A percentile compares a stretch with the other conserved stretches of the same genome.
phyloP scores from a whole-genome alignment of 2,329 filamentous ascomycete species.

The Alternaria panax region DNA sequence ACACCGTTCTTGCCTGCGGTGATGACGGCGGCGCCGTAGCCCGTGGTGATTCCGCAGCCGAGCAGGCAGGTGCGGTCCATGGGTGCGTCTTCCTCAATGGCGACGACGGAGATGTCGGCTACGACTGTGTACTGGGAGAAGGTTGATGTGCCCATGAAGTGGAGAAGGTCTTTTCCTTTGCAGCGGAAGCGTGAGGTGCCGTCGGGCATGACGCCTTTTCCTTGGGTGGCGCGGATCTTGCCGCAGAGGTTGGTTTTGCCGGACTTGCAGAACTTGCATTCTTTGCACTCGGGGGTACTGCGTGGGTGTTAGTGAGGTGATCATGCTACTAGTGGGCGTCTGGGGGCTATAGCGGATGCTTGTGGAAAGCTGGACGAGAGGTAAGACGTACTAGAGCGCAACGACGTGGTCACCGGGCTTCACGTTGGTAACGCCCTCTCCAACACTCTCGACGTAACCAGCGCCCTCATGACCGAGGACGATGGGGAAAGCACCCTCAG shows the following conservation, averaged over 20 bases:
- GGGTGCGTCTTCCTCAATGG: slow-evolving; percentile 86
- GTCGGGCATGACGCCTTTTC: slow-evolving; percentile 95
- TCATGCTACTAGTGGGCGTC: no score
- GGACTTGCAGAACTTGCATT: slow-evolving; percentile 99
- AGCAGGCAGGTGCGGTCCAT: slow-evolving; percentile 97
- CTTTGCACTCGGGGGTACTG: slow-evolving; percentile 93
- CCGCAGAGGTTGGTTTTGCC: slow-evolving; percentile 99
- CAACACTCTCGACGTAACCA: slow-evolving; percentile 64
- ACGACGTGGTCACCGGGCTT: slow-evolving; percentile 89
- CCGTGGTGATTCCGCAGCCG: slow-evolving; percentile 97
- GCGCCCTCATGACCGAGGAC: slow-evolving; percentile 54
- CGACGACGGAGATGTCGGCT: slow-evolving; percentile 96
- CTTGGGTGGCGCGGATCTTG: slow-evolving; percentile 97
- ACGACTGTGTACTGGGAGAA: slow-evolving; percentile 99
- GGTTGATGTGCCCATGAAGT: slow-evolving; percentile 99
- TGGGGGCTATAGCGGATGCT: no score
- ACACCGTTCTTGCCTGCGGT: slow-evolving; percentile 75
- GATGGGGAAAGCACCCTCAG: slow-evolving; percentile 69
- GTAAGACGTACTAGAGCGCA: slow-evolving; percentile 49
- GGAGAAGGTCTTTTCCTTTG: slow-evolving; percentile 92
- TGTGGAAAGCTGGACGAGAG: neutral
- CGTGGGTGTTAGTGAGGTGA: slow-evolving; percentile 29
- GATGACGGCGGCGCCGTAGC: slow-evolving; percentile 93
- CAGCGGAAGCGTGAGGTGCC: slow-evolving; percentile 93
- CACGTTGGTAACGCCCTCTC: slow-evolving; percentile 92